phyloP scores from a whole-genome alignment of 106 monocot species.

The Phalaenopsis aphrodite region DNA sequence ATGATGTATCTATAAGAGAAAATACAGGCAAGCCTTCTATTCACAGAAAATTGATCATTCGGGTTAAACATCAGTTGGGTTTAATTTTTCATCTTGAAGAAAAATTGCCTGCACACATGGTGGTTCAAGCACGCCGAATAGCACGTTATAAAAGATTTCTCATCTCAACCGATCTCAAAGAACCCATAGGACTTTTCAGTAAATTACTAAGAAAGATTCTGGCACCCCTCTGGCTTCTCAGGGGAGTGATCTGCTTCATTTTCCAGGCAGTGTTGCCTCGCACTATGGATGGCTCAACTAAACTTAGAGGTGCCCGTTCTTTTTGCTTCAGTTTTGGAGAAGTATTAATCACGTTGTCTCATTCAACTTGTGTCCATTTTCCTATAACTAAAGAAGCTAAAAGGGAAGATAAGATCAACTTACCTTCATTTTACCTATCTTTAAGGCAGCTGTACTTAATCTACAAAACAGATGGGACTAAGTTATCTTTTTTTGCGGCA shows the following conservation, averaged over 20 bases:
- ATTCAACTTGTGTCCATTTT: constrained; percentile 8
- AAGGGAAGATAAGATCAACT: constrained; percentile 2
- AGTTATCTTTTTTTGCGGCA: constrained; percentile 28
- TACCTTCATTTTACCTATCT: constrained; percentile 32
- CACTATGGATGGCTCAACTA: constrained; percentile 2
- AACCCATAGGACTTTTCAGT: constrained; percentile 11
- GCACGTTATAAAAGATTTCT: constrained; percentile 33
- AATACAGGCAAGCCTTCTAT: constrained; percentile 11
- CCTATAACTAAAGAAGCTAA: constrained; percentile 2
- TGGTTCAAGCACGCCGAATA: constrained; percentile 56
- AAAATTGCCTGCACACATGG: constrained; percentile 41
- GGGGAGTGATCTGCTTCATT: constrained; percentile 28
- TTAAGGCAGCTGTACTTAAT: constrained; percentile 32
- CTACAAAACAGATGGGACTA: constrained; percentile 6
- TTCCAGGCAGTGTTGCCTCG: constrained; percentile 10
- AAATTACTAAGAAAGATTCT: constrained; percentile 25
- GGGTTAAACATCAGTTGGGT: constrained; percentile 21
- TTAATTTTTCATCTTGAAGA: constrained; percentile 44
- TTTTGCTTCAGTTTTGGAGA: constrained; percentile 38
- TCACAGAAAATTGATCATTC: constrained; percentile 20
- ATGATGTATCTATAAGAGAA: constrained; percentile 10
- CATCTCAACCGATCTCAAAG: constrained; percentile 11
- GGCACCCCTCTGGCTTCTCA: constrained; percentile 23
- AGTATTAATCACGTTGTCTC: constrained; percentile 30
- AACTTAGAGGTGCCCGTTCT: constrained; percentile 1